Conservation (phyloP, 2,329 filamentous ascomycete species). For the Tolypocladium capitatum region DNA sequence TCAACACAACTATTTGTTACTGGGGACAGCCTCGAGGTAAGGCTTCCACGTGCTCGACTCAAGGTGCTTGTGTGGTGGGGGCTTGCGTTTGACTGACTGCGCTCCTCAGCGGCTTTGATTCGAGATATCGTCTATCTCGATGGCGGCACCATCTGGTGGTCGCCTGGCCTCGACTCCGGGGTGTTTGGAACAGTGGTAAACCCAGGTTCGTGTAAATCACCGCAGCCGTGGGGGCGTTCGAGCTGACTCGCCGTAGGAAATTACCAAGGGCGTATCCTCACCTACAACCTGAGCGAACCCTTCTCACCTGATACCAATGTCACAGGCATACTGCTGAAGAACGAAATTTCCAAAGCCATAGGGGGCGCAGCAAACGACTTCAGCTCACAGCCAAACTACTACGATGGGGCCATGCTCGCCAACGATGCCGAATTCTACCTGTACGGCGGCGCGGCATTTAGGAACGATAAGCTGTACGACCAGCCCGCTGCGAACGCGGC, state of each 20-base stretch:
- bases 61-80: not conserved
- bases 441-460: slow-evolving; percentile 43
- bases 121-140: slow-evolving; percentile 53
- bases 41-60: not conserved
- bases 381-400: slow-evolving; percentile 40
- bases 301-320: slow-evolving; percentile 41
- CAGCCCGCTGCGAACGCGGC: slow-evolving; percentile 29
- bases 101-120: slow-evolving; percentile 36
- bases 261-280: slow-evolving; percentile 36
- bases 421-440: slow-evolving; percentile 51
- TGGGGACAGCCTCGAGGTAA: slow-evolving; percentile 37
- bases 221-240: not conserved
- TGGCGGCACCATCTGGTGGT: slow-evolving; percentile 45
- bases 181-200: slow-evolving; percentile 9
- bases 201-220: slow-evolving; percentile 27
- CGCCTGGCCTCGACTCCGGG: slow-evolving; percentile 33
- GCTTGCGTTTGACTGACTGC: slow-evolving; percentile 8
- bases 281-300: slow-evolving; percentile 42
- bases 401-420: slow-evolving; percentile 50
- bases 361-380: slow-evolving; percentile 35
- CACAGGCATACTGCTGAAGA: slow-evolving; percentile 32
- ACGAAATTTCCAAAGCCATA: slow-evolving; percentile 30
- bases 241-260: slow-evolving; percentile 29
- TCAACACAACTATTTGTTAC: slow-evolving; percentile 45
- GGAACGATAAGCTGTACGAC: slow-evolving; percentile 18